A percentile compares a stretch with the other conserved stretches of the same genome.
Evolutionary conservation across 352 stramenopile species (phyloP).

Genomic region (Plasmopara halstedii): DNA sequence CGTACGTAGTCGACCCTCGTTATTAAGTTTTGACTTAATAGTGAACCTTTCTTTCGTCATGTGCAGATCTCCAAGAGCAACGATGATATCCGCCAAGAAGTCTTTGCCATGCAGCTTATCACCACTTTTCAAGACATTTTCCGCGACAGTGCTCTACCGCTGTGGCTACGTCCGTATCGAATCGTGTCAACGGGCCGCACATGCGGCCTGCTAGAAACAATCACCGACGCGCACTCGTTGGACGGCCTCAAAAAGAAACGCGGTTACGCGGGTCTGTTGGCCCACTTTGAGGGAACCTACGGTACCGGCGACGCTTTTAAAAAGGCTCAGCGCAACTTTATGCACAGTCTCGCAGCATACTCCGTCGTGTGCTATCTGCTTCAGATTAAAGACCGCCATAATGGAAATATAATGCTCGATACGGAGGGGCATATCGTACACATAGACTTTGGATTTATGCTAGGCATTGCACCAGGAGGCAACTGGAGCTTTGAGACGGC

Average conservation of each 20-base stretch:
- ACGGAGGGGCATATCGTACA: conserved; percentile 86
- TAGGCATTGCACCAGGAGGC: conserved; percentile 91
- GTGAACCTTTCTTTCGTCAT: background rate
- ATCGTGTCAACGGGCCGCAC: conserved; percentile 90
- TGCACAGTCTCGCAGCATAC: conserved; percentile 64
- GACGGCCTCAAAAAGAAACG: conserved; percentile 92
- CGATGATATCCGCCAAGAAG: conserved; percentile 94
- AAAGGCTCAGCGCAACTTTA: conserved; percentile 46
- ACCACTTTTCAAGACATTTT: conserved; percentile 91
- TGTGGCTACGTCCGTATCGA: conserved; percentile 92
- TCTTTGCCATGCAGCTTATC: conserved; percentile 95
- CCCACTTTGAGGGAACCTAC: conserved; percentile 92
- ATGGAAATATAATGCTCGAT: conserved; percentile 95
- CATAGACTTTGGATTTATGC: conserved; percentile 97
- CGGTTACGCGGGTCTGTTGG: conserved; percentile 66
- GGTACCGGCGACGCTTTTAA: conserved; percentile 46
- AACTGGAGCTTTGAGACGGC: conserved; percentile 90
- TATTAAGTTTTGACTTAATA: background rate
- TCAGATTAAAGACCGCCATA: conserved; percentile 93
- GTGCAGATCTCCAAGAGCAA: conserved; percentile 94
- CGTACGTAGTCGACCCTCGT: conserved; percentile 18
- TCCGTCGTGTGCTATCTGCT: conserved; percentile 83
- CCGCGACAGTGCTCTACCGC: conserved; percentile 75
- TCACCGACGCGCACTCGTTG: conserved; percentile 93
- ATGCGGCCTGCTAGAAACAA: conserved; percentile 92